Base-by-base conservation (phyloP, 2,329 filamentous ascomycete species). In the Tolypocladium sp. region DNA sequence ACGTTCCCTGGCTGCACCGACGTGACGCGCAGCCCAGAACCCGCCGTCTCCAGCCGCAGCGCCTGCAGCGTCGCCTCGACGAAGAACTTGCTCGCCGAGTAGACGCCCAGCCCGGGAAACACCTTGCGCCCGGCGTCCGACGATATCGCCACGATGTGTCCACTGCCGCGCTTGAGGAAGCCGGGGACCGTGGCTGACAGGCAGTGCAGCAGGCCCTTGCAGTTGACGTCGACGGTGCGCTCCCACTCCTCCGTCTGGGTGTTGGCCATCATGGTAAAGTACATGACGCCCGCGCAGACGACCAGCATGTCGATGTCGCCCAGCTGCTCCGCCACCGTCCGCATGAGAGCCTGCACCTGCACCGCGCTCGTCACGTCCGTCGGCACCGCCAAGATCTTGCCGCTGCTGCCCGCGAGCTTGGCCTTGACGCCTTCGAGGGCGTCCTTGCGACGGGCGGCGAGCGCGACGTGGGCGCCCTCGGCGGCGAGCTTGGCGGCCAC, bases 251-350 rank as follows among this genome's bases (percentile, higher is more conserved):
- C 87, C 0, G 78, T 82, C 63, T 88, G 82, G 20, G 77, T 81
- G 69, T 92, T 92, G 59, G 86, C 84, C 90, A 93, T 92, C 85
- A 92, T 86, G 58, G 90, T 92, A 74, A 86, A 93, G 76, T 93
- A 93, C 90, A 93, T 93, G 69, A 93, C 90, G 41, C 90, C 90
- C 0, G 90, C 90, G 67, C 89, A 91, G 46, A 85, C 85, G 56
- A 93, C 84, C n/a, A 93, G 81, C 57, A 92, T 89, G 69, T 93
- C 90, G 52, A 92, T 78, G 0, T 86, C 83, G 0, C 89, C 90
- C 0, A 92, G 84, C 64, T 86, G 76, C 53, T 82, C 78, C 33
- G 76, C 76, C 1, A 88, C 79, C 0, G 81, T 77, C 3, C 74
- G 72, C 61, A 92, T 77, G 4, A 93, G 83, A 0, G 80, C 79